Percentiles rank a stretch among this genome's conserved stretches.
phyloP scores from a whole-genome alignment of 2,329 filamentous ascomycete genomes.

The Paraphaeosphaeria minitans region DNA sequence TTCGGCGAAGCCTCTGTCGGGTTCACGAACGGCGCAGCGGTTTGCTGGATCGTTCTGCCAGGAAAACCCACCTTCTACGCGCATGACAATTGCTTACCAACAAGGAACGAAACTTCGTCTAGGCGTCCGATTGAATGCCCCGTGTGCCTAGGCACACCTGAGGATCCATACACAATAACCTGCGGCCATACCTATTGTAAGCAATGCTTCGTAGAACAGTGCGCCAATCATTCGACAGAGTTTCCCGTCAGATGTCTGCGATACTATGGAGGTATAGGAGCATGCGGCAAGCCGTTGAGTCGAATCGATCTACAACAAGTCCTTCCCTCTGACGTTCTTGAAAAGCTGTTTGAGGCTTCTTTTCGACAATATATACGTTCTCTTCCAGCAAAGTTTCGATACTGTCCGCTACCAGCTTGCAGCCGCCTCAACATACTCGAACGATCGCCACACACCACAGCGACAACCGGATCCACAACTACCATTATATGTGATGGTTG shows the following conservation, averaged over 20 bases:
- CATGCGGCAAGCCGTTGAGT: not conserved
- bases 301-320: not conserved
- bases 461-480: not conserved
- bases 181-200: constrained; percentile 15
- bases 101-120: not conserved
- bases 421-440: not conserved
- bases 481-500: not conserved
- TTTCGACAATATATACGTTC: not conserved
- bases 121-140: not conserved
- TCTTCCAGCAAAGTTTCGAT: not conserved
- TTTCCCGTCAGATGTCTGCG: not conserved
- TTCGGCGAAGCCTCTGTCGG: not conserved
- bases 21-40: not conserved
- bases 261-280: not conserved
- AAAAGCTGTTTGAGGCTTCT: not conserved
- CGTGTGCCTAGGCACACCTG: not conserved
- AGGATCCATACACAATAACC: constrained; percentile 2
- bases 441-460: not conserved
- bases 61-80: not conserved
- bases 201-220: not conserved
- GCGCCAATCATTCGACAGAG: not conserved
- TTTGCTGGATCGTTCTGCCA: not conserved
- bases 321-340: not conserved
- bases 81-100: not conserved
- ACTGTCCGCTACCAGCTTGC: not conserved